These are phyloP conservation scores for Apiotrichum gracile DNA, from an alignment of 1,284 basidiomycete genomes.

Conservation along the genomic window DNA sequence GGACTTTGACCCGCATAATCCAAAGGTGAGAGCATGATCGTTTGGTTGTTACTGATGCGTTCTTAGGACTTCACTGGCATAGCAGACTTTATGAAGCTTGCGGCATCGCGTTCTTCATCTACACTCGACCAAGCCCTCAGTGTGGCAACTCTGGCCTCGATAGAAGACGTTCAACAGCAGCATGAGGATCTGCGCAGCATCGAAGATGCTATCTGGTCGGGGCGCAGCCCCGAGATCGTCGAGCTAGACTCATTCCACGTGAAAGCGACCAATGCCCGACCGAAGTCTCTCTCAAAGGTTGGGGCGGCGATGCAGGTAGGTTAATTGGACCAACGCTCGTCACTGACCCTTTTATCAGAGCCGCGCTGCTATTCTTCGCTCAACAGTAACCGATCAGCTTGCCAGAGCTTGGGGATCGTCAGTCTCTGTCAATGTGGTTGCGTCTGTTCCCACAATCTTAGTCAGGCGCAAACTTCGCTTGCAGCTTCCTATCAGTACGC, in stretches of 20 bases:
- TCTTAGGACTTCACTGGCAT: background rate
- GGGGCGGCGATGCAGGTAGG: constrained; percentile 15
- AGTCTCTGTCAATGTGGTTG: background rate
- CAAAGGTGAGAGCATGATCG: background rate
- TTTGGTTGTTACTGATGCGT: background rate
- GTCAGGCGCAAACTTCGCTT: background rate
- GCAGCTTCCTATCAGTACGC: background rate
- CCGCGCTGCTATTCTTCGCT: background rate
- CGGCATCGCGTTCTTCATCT: background rate
- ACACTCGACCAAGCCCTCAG: background rate
- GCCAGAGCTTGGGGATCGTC: background rate
- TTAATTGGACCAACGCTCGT: background rate
- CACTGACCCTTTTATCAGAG: background rate
- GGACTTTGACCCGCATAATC: background rate
- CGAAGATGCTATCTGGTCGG: constrained; percentile 32
- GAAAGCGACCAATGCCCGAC: background rate
- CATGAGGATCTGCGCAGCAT: constrained; percentile 19
- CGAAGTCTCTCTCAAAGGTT: background rate
- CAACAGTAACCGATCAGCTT: constrained; percentile 9
- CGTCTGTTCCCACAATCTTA: background rate
- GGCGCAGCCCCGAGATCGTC: constrained; percentile 22
- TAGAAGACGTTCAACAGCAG: constrained; percentile 13
- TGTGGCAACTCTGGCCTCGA: background rate
- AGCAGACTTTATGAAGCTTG: background rate
- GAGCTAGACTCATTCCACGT: constrained; percentile 18